Evolutionary conservation across 345 rosid genomes (phyloP).

Genomic region (Heritiera littoralis): DNA sequence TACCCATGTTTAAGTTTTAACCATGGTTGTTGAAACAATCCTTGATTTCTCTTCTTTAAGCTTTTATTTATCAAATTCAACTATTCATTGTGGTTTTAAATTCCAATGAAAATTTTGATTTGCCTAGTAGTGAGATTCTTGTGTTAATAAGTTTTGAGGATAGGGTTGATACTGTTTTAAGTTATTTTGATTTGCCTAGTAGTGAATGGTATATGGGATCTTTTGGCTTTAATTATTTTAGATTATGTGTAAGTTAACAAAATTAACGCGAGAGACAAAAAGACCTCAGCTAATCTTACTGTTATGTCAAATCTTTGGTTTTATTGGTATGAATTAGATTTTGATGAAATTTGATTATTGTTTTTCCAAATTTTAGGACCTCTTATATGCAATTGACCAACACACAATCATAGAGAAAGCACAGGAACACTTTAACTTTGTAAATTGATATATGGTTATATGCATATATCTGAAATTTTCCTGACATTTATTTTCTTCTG

Average conservation of each 20-base stretch:
- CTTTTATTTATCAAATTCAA: too few relatives aligned
- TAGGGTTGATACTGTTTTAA: too few relatives aligned
- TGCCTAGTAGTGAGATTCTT: too few relatives aligned
- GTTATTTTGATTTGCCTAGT: too few relatives aligned
- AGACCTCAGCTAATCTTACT: not conserved
- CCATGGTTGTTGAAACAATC: too few relatives aligned
- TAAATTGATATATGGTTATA: not conserved
- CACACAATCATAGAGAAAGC: not conserved
- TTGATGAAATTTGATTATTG: not conserved
- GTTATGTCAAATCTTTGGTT: not conserved
- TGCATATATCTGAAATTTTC: not conserved
- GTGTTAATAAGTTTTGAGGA: too few relatives aligned
- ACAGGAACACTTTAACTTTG: not conserved
- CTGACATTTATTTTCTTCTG: not conserved
- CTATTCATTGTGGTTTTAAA: too few relatives aligned
- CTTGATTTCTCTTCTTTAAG: too few relatives aligned
- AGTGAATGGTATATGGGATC: not conserved
- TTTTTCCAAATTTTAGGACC: not conserved
- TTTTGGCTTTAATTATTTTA: not conserved
- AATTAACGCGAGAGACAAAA: not conserved
- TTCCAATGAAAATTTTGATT: too few relatives aligned
- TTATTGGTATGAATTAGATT: not conserved
- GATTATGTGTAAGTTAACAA: not conserved
- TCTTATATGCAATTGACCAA: not conserved
- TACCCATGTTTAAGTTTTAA: too few relatives aligned